Base-by-base conservation (phyloP, 768 basidiomycete genomes). In the Russula earlei region DNA sequence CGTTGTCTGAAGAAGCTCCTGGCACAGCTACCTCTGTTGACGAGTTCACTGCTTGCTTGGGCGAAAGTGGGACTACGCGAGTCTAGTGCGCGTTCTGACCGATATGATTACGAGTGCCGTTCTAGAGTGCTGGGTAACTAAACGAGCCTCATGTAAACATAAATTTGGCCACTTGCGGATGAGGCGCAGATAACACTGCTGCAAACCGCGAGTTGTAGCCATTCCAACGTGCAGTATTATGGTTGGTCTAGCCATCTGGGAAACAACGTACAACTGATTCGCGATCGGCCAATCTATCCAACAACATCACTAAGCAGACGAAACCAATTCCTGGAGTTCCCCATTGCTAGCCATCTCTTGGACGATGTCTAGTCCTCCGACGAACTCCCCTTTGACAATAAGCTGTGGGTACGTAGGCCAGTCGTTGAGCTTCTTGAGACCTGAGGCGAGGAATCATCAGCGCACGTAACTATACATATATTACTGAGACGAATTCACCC, bases 321-420 rank as follows among this genome's bases (percentile, higher is more conserved):
- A 8, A 2, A 54, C 11, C 24, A 74, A 29, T 47, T 87, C 81
- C 51, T 74, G 67, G 55, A 94, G 78, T 70, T 96, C 93, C 20
- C 85, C 91, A 56, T 66, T 84, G 31, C 85, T 80, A 14, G 79
- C 80, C 87, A 94, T 87, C 72, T 97, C 95, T 68, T 82, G 80
- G 22, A 94, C 80, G 49, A 98, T 84, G 67, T 99, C 95, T 49
- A 98, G 71, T 4, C 95, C 95, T n/a, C 95, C 95, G 15, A 96
- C 83, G 17, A 99, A 77, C 68, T 97, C 91, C 20, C 96, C 94
- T 3, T 89, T 82, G 49, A 92, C 75, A 61, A 93, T 86, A 20
- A 95, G 68, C 75, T 76, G 70, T 3, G 78, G 78, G 69, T 75
- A 80, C 9, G 78, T 83, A 29, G 82, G 82, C 82, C 81, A 83